A percentile compares a stretch with the other conserved stretches of the same genome.
Conservation (phyloP, 768 basidiomycete species). For the Russula foetens region DNA sequence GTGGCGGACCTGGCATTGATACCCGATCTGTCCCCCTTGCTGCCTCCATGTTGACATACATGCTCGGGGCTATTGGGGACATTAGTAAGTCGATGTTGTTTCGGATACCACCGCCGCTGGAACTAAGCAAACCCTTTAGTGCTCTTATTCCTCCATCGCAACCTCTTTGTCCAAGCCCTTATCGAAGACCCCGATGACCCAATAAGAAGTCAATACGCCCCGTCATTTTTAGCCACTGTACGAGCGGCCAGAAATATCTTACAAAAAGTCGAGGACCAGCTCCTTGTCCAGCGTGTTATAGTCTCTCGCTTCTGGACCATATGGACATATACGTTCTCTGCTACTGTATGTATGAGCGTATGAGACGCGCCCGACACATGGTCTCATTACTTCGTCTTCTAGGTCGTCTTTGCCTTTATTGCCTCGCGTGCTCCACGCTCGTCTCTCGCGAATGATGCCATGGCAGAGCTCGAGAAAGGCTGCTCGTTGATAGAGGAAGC, state of each 20-base stretch:
- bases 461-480: conserved; percentile 62
- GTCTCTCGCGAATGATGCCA: conserved; percentile 56
- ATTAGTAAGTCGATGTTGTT: conserved; percentile 25
- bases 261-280: conserved; percentile 34
- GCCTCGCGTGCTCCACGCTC: conserved; percentile 67
- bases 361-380: conserved; percentile 28
- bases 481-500: conserved; percentile 59
- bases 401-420: conserved; percentile 76
- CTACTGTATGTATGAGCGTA: conserved; percentile 47
- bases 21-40: conserved; percentile 21
- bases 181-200: conserved; percentile 41
- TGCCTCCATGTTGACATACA: conserved; percentile 33
- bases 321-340: conserved; percentile 50
- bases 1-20: conserved; percentile 25
- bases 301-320: conserved; percentile 48
- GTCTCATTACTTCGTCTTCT: conserved; percentile 13
- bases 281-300: conserved; percentile 36
- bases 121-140: conserved; percentile 28
- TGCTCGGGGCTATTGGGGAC: conserved; percentile 31
- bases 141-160: conserved; percentile 47
- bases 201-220: conserved; percentile 37
- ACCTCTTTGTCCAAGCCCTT: conserved; percentile 51
- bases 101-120: conserved; percentile 32
- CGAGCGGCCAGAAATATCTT: conserved; percentile 42
- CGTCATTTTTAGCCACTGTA: conserved; percentile 47